phyloP scores from a whole-genome alignment of 148 eudicot species.

The Spergularia bocconei region DNA sequence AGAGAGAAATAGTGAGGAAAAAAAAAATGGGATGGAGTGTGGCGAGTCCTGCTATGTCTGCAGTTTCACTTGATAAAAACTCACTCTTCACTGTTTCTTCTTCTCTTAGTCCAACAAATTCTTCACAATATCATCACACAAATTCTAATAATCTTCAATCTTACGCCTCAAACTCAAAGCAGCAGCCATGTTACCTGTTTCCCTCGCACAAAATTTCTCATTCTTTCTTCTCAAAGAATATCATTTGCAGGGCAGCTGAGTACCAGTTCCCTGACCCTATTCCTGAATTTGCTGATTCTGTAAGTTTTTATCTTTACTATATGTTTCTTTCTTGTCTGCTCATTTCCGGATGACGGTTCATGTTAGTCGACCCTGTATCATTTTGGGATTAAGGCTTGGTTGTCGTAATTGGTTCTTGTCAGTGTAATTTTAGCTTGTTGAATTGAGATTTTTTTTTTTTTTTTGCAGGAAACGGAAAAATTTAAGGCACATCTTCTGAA shows the following conservation, averaged over 20 bases:
- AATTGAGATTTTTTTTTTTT: not conserved
- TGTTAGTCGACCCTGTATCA: no score
- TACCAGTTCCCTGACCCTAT: slow-evolving; percentile 95
- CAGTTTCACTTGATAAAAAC: not conserved
- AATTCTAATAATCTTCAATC: not conserved
- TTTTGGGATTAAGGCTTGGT: not conserved
- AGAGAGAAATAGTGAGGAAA: not conserved
- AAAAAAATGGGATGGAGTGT: slow-evolving; percentile 32
- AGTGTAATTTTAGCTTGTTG: not conserved
- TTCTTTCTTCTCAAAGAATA: slow-evolving; percentile 14
- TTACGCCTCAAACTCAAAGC: slow-evolving; percentile 4
- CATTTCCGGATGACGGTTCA: no score
- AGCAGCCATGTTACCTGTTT: not conserved
- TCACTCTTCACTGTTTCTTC: slow-evolving; percentile 10
- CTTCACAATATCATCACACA: slow-evolving; percentile 2
- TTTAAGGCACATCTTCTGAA: slow-evolving; percentile 53
- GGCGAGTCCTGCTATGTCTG: slow-evolving; percentile 7
- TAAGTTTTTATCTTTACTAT: slow-evolving; percentile 22
- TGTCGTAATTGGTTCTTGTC: not conserved
- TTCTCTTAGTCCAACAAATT: slow-evolving; percentile 3
- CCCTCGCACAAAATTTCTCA: slow-evolving; percentile 9
- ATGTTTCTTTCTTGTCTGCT: no score
- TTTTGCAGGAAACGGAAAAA: slow-evolving; percentile 71
- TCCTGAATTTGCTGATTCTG: slow-evolving; percentile 89
- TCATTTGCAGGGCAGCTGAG: slow-evolving; percentile 68